Percentiles rank a stretch among this genome's conserved stretches.
Evolutionary conservation across 1,284 basidiomycete species (phyloP).

Genomic region (Papiliotrema terrestris): DNA sequence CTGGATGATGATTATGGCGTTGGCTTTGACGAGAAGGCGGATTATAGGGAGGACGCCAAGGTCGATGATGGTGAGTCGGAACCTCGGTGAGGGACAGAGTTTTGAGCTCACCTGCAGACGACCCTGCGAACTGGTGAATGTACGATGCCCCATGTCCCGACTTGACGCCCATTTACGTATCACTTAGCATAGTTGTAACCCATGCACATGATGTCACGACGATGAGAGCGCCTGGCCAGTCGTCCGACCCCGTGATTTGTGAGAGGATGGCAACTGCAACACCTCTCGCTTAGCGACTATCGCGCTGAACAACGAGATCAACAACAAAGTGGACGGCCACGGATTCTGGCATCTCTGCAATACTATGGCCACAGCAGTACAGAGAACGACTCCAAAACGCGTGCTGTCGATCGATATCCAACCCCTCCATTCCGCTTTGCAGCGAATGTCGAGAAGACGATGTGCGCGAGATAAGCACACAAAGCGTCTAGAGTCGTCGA

Average conservation of each 20-base stretch:
- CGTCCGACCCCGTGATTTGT: no score
- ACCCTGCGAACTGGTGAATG: neutral
- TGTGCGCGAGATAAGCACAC: neutral
- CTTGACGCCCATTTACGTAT: no score
- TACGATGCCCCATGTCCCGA: no score
- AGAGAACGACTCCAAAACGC: conserved; percentile 5
- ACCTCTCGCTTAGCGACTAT: no score
- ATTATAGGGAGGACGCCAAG: conserved; percentile 11
- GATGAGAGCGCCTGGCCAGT: no score
- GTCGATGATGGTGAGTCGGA: neutral
- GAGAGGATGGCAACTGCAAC: no score
- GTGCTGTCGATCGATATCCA: conserved; percentile 19
- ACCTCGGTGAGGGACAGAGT: neutral
- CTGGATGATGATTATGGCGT: conserved; percentile 27
- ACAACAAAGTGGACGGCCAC: conserved; percentile 9
- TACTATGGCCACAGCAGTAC: conserved; percentile 5
- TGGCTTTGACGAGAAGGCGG: conserved; percentile 12
- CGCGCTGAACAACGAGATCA: no score
- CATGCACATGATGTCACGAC: neutral
- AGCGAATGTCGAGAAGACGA: neutral
- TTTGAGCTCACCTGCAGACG: neutral
- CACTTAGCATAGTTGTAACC: neutral
- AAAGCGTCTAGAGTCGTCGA: conserved; percentile 72
- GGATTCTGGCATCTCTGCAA: conserved; percentile 19
- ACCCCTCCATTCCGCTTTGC: neutral